A percentile compares a stretch with the other conserved stretches of the same genome.
Evolutionary conservation across 768 basidiomycete genomes (phyloP).

Genomic region (Auricularia sp.): DNA sequence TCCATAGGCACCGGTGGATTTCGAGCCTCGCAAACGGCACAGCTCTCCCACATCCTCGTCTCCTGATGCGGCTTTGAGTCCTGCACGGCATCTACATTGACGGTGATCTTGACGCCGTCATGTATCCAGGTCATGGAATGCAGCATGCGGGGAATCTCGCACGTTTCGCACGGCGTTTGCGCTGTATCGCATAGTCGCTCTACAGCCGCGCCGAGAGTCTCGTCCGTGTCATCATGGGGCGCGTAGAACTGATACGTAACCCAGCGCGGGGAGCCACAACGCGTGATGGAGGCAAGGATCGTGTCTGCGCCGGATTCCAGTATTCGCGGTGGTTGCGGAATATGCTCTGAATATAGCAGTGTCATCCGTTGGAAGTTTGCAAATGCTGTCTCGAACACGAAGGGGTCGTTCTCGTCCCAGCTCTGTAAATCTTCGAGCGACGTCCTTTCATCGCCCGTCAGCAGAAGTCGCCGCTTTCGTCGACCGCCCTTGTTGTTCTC

Average conservation of each 20-base stretch:
- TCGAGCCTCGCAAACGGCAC: constrained; percentile 34
- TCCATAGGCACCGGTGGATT: constrained; percentile 29
- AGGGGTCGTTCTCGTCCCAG: constrained; percentile 42
- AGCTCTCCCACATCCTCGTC: constrained; percentile 41
- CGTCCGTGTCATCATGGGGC: constrained; percentile 20
- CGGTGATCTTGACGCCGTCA: constrained; percentile 22
- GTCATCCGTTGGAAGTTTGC: constrained; percentile 50
- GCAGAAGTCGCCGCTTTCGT: constrained; percentile 24
- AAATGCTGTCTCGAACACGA: constrained; percentile 31
- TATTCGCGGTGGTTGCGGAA: constrained; percentile 11
- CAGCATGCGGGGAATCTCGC: constrained; percentile 24
- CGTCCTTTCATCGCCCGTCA: constrained; percentile 49
- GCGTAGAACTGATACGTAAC: constrained; percentile 43
- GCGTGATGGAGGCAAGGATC: constrained; percentile 12
- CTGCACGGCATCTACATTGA: constrained; percentile 11
- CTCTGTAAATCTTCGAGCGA: constrained; percentile 47
- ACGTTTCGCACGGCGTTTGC: constrained; percentile 15
- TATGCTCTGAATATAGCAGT: constrained; percentile 38
- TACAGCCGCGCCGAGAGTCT: constrained; percentile 6
- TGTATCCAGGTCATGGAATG: constrained; percentile 40
- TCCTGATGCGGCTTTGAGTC: constrained; percentile 10
- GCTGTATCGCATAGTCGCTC: constrained; percentile 6
- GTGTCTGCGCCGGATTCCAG: constrained; percentile 12
- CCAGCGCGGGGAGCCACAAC: constrained; percentile 42
- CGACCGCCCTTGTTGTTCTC: constrained; percentile 3